Evolutionary conservation across 345 rosid genomes (phyloP), one percentile per base, ranked within the genome.

Genomic region (Lepidium sativum): DNA sequence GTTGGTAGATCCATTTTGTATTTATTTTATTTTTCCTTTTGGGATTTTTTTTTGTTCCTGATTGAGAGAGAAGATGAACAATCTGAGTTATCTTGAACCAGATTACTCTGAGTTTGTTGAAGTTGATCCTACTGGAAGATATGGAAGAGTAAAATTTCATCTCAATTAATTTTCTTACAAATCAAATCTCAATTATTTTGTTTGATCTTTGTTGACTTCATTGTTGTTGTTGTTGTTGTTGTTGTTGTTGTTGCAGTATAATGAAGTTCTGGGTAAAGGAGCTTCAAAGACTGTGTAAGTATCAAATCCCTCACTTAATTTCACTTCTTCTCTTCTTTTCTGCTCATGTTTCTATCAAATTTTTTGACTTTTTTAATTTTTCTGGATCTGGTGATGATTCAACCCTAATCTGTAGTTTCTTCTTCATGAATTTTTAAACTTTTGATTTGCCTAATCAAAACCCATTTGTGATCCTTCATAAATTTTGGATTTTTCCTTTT

Each of bases 51-150:
- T 47, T 31, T 11, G 52, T 47, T 69, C 53, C 25, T 58, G 45
- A 42, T 40, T 39, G 51, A 44, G 63, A 7, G 55, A 16, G 63
- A 29, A 64, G 74, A 92, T 92, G 98, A 86, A 81, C 77, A 85
- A 81, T 80, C 82, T 77, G 59, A 63, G 80, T 56, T 80, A 61
- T 72, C 78, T 72, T 43, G 88, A 83, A 50, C 77, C 77, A 69
- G 97, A 83, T 54, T 69, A 48, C 72, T 76, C 84, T 72, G 97
- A 86, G 71, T 95, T 88, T 81, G 85, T 91, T 72, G 99, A 95
- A 79, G 89, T 88, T 81, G 99, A 95, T 86, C 99, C 99, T 41
- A 81, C 95, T 42, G 96, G 99, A 76, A 86, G 99, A 88, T 94
- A 94, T 77, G 95, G 97, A 73, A 88, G 97, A 72, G 99, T 94